Base-by-base conservation (phyloP, 2,329 filamentous ascomycete species). In the Trichoderma polysporum region DNA sequence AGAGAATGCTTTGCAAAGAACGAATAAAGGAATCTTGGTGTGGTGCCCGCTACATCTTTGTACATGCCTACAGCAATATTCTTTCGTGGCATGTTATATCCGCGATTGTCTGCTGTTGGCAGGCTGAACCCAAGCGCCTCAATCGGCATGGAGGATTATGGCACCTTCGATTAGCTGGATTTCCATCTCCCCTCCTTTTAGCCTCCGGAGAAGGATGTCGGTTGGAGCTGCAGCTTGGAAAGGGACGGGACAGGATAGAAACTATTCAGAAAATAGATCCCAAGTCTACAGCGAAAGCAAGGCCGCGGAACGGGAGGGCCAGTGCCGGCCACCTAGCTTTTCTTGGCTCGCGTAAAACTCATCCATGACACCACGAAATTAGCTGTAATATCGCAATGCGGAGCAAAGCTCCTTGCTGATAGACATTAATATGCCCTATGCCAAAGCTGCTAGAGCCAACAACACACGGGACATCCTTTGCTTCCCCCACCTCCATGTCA, bases 71-170 rank as follows among this genome's bases (percentile, higher is more conserved):
- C 22, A 3, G 13, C n/a, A n/a, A 29, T 29, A 13, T 15, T 19
- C 15, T n/a, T 19, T 35, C 19, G 54, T 45, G 22, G 22, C 9
- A 45, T 31, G n/a, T 19, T 25, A 29, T 1, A 15, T 37, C 13
- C 13, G 35, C 9, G 29, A 37, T 53, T 45, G 50, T 47, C 35
- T 53, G 12, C 8, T 29, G 10, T 8, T 31, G 17, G 39, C 12
- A 33, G 22, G 22, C 19, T 52, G 29, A 62, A 62, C 33, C 29
- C 33, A 62, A 53, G 59, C 47, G 59, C 47, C 59, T 62, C 59
- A 29, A 3, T 53, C 12, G 27, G 49, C 45, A 22, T 29, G 41
- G 31, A 10, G n/a, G 25, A 31, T 29, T 13, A 17, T 9, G 13
- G 47, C 49, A 31, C 4, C 27, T 2, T 8, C n/a, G 15, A 53